phyloP scores from a whole-genome alignment of 306 rosid species.

The Arachis hypogaea region DNA sequence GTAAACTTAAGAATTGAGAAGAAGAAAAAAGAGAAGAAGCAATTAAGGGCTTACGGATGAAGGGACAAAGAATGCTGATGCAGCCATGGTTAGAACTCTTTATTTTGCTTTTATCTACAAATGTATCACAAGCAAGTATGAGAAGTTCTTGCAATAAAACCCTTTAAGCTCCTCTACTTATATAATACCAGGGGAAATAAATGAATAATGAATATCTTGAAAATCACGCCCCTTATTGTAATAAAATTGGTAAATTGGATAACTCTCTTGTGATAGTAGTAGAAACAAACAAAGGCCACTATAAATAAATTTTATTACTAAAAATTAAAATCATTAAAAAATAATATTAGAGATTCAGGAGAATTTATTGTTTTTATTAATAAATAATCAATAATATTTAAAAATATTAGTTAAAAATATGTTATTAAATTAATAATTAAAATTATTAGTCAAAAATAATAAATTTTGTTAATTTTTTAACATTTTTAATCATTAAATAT shows the following conservation, averaged over 20 bases:
- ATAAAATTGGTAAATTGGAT: conserved; percentile 31
- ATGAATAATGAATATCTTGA: too few species aligned
- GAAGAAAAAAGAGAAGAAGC: neutral
- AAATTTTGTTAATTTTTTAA: too few species aligned
- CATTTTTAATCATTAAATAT: too few species aligned
- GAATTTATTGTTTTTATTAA: too few species aligned
- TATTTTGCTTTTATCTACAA: neutral
- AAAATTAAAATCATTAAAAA: too few species aligned
- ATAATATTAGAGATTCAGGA: too few species aligned
- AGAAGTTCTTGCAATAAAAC: conserved; percentile 43
- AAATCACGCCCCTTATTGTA: conserved; percentile 26
- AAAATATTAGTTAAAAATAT: too few species aligned
- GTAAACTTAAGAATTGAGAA: neutral
- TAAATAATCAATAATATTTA: too few species aligned
- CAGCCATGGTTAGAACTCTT: conserved; percentile 69
- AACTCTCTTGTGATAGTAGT: conserved; percentile 36
- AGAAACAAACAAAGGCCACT: conserved; percentile 52
- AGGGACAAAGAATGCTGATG: conserved; percentile 81
- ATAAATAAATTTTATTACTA: conserved; percentile 34
- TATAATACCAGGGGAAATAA: conserved; percentile 16
- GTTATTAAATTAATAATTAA: too few species aligned
- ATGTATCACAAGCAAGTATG: conserved; percentile 27
- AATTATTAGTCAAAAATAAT: too few species aligned
- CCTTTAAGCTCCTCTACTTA: conserved; percentile 54
- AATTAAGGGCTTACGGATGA: conserved; percentile 62